Evolutionary conservation across 495 filamentous ascomycete genomes (phyloP).

Genomic region (Talaromyces wortmannii): DNA sequence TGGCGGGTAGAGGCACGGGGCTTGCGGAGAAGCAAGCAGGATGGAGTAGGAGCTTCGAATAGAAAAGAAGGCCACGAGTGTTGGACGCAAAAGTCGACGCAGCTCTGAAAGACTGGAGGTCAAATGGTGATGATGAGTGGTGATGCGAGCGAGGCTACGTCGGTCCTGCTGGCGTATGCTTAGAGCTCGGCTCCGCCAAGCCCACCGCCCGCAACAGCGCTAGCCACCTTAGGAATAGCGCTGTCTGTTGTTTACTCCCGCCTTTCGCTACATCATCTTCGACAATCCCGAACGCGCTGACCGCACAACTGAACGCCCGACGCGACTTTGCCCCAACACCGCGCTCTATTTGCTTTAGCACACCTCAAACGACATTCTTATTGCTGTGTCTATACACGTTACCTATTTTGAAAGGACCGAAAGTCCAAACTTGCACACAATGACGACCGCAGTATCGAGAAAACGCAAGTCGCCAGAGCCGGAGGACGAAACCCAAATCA

Average conservation of each 20-base stretch:
- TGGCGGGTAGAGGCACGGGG: neutral
- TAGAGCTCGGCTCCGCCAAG: neutral
- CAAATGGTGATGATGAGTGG: neutral
- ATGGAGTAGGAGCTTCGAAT: neutral
- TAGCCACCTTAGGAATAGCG: neutral
- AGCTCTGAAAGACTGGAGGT: neutral
- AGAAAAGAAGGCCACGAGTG: too few relatives aligned
- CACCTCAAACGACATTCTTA: too few relatives aligned
- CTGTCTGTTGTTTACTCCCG: conserved; percentile 3
- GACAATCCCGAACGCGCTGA: neutral
- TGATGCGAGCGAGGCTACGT: neutral
- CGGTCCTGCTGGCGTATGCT: too few relatives aligned
- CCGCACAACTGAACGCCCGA: neutral
- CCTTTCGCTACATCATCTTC: neutral
- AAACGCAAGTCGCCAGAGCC: conserved; percentile 57
- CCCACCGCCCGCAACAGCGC: neutral
- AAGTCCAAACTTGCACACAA: conserved; percentile 41
- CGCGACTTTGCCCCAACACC: neutral
- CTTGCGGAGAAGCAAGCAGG: neutral
- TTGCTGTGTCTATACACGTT: too few relatives aligned
- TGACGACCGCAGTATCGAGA: conserved; percentile 46
- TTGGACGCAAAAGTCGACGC: neutral
- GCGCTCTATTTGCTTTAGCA: neutral
- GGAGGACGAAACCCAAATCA: conserved; percentile 24
- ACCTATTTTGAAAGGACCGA: too few relatives aligned